These are phyloP conservation scores for Penicillium canariense DNA, from an alignment of 495 filamentous ascomycete species.

Conservation along the genomic window DNA sequence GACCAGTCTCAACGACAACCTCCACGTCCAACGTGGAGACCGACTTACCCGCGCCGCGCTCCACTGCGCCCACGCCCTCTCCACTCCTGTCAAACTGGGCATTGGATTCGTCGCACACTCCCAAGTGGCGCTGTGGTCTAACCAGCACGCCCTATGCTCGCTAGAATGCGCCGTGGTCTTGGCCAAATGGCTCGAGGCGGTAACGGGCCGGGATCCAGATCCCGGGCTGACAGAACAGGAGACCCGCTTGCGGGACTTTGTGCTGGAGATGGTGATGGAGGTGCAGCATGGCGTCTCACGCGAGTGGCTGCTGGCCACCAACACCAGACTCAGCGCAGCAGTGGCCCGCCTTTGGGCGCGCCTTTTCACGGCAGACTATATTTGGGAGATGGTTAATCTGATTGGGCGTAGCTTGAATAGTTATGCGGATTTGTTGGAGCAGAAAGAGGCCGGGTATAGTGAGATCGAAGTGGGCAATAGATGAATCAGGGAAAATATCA, in stretches of 20 bases:
- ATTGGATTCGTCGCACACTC: slow-evolving; percentile 68
- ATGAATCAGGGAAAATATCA: not conserved
- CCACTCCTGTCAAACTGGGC: slow-evolving; percentile 64
- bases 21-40: slow-evolving; percentile 55
- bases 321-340: slow-evolving; percentile 59
- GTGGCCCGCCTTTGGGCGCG: slow-evolving; percentile 67
- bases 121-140: slow-evolving; percentile 67
- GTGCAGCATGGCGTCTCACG: slow-evolving; percentile 55
- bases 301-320: slow-evolving; percentile 47
- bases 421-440: slow-evolving; percentile 63
- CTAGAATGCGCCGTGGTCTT: slow-evolving; percentile 69
- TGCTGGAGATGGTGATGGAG: slow-evolving; percentile 67
- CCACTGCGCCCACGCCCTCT: slow-evolving; percentile 67
- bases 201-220: slow-evolving; percentile 33
- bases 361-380: slow-evolving; percentile 64
- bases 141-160: slow-evolving; percentile 67
- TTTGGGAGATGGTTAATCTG: slow-evolving; percentile 64
- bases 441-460: not conserved
- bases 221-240: slow-evolving; percentile 54
- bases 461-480: too few species aligned
- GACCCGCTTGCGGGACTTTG: slow-evolving; percentile 56
- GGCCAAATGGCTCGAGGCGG: slow-evolving; percentile 50
- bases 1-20: slow-evolving; percentile 54
- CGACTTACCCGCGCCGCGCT: slow-evolving; percentile 59
- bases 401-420: slow-evolving; percentile 61